Conservation (phyloP, 2,329 filamentous ascomycete species). For the Claviceps sp. region DNA sequence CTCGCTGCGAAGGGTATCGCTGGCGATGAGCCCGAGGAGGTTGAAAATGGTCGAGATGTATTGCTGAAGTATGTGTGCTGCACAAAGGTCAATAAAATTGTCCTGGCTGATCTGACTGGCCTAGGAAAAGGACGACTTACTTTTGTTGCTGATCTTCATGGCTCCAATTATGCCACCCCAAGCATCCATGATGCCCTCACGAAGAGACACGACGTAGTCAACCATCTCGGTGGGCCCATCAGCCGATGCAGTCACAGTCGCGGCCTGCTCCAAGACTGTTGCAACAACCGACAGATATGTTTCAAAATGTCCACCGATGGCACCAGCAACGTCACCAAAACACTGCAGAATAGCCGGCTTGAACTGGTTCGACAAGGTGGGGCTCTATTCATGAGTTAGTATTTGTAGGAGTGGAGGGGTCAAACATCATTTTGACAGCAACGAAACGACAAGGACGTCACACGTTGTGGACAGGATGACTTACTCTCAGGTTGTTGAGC, state of each 20-base stretch:
- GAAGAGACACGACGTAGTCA: conserved; percentile 86
- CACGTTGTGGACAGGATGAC: conserved; percentile 14
- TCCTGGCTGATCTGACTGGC: too few species aligned
- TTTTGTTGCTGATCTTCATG: conserved; percentile 72
- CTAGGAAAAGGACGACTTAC: conserved; percentile 30
- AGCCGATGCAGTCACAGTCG: conserved; percentile 61
- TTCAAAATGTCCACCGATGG: conserved; percentile 85
- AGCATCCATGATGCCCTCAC: conserved; percentile 97
- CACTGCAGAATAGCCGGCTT: conserved; percentile 97
- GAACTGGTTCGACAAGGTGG: conserved; percentile 83
- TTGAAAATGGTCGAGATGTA: conserved; percentile 80
- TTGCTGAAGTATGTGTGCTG: conserved; percentile 57
- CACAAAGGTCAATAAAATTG: background rate
- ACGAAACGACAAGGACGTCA: too few species aligned
- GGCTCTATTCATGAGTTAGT: conserved; percentile 41
- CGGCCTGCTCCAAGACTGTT: conserved; percentile 86
- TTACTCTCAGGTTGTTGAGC: conserved; percentile 74
- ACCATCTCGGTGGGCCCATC: conserved; percentile 91
- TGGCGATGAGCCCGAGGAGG: conserved; percentile 66
- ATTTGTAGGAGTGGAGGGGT: background rate
- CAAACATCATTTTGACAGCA: too few species aligned
- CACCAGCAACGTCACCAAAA: conserved; percentile 93
- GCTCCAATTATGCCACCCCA: conserved; percentile 96
- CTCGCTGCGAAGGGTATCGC: conserved; percentile 81
- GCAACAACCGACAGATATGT: conserved; percentile 86